phyloP scores from a whole-genome alignment of 2,329 filamentous ascomycete species.

The Ceratocystis ficicola region DNA sequence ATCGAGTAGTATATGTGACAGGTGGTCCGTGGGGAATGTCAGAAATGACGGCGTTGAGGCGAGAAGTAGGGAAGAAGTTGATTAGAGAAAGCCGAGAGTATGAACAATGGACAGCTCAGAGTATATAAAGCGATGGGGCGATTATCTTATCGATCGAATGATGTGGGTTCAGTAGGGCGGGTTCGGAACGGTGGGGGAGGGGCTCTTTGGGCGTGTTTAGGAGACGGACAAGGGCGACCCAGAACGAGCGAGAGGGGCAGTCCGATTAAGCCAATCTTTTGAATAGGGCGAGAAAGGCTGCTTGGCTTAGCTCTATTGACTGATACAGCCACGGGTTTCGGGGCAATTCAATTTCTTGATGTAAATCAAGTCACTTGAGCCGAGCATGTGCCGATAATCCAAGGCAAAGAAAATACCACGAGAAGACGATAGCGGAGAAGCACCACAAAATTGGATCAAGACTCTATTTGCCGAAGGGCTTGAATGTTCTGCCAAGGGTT shows the following conservation, averaged over 20 bases:
- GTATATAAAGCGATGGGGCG: not conserved
- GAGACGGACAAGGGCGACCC: not conserved
- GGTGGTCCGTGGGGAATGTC: not conserved
- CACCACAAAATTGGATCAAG: not conserved
- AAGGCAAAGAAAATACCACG: constrained; percentile 6
- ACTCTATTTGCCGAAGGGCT: not conserved
- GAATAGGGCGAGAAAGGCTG: not conserved
- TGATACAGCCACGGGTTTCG: not conserved
- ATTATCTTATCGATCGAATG: constrained; percentile 3
- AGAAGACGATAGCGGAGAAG: not conserved
- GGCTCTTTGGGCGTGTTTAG: not conserved
- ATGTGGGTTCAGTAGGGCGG: not conserved
- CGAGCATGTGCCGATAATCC: not conserved
- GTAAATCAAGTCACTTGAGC: not conserved
- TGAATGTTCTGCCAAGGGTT: not conserved
- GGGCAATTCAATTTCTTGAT: not conserved
- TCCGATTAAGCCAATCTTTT: not conserved
- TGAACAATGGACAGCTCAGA: not conserved
- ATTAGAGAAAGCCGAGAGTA: not conserved
- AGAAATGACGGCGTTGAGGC: not conserved
- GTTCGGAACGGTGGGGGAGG: not conserved
- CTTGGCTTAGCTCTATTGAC: not conserved
- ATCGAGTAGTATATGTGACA: not conserved
- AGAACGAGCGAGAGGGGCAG: not conserved
- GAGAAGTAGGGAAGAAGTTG: not conserved